Percentiles rank a stretch among this genome's conserved stretches.
Evolutionary conservation across 2,329 filamentous ascomycete genomes (phyloP).

Genomic region (Botrytis cinerea): DNA sequence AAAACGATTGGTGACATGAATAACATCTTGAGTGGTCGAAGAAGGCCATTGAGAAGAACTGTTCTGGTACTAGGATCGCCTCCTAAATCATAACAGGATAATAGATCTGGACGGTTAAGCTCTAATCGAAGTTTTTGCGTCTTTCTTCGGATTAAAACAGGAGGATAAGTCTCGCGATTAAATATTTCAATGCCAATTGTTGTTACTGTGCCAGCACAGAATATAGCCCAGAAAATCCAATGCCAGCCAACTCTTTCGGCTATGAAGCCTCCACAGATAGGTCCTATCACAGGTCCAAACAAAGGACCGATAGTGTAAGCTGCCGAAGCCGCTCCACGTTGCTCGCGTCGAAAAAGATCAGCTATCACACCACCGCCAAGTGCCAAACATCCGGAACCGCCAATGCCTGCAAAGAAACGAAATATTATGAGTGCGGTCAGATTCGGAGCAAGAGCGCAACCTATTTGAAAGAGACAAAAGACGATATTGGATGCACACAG

Average conservation of each 20-base stretch:
- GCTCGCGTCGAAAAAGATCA: constrained; percentile 43
- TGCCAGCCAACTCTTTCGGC: constrained; percentile 52
- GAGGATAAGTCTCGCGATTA: constrained; percentile 50
- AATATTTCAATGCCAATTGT: constrained; percentile 44
- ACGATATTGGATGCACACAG: constrained; percentile 58
- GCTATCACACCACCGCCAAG: constrained; percentile 47
- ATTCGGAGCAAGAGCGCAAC: constrained; percentile 60
- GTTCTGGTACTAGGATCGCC: background rate
- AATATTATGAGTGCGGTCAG: constrained; percentile 48
- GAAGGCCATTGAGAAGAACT: constrained; percentile 26
- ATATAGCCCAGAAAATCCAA: constrained; percentile 47
- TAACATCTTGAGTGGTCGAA: constrained; percentile 50
- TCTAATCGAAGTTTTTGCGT: constrained; percentile 44
- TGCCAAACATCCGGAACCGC: constrained; percentile 48
- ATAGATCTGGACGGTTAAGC: constrained; percentile 46
- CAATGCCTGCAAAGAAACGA: constrained; percentile 50
- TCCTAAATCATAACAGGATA: constrained; percentile 46
- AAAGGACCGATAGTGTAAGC: constrained; percentile 33
- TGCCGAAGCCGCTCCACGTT: constrained; percentile 39
- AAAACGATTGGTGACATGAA: constrained; percentile 43
- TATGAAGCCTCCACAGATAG: constrained; percentile 34
- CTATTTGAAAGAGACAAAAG: constrained; percentile 64
- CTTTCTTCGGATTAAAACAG: constrained; percentile 53
- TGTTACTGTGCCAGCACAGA: constrained; percentile 47
- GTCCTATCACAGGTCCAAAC: constrained; percentile 39